Percentiles rank a stretch among this genome's conserved stretches.
Evolutionary conservation across 176 grass and related monocot species (phyloP).

Genomic region (Oryza meyeriana): DNA sequence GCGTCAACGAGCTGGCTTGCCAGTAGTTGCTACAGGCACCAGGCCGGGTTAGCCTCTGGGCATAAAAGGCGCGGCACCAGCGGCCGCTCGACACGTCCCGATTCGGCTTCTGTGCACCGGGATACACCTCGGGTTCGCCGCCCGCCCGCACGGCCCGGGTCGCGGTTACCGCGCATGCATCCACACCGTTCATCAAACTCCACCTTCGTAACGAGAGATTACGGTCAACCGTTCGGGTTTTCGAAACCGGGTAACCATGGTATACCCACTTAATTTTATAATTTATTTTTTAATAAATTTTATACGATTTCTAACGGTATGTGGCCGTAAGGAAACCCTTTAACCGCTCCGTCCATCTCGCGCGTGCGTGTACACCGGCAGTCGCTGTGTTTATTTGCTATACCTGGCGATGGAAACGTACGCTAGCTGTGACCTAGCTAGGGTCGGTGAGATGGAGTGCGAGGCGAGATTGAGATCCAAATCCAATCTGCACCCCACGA

Average conservation of each 20-base stretch:
- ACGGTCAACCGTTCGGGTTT: no score
- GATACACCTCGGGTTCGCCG: slow-evolving; percentile 31
- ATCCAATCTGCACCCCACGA: slow-evolving; percentile 49
- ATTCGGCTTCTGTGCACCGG: not conserved
- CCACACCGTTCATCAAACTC: no score
- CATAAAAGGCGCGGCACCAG: slow-evolving; percentile 19
- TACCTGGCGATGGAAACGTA: not conserved
- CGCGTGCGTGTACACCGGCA: no score
- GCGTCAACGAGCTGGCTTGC: not conserved
- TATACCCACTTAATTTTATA: no score
- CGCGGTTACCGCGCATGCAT: no score
- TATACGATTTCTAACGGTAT: no score
- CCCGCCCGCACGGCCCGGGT: not conserved
- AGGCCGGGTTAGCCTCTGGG: not conserved
- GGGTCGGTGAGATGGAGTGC: not conserved
- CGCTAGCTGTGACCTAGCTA: slow-evolving; percentile 10
- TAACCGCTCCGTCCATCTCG: no score
- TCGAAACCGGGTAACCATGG: no score
- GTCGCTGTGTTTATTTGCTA: no score
- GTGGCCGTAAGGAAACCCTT: no score
- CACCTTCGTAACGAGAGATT: no score
- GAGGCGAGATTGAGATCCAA: slow-evolving; percentile 34
- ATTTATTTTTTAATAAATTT: no score
- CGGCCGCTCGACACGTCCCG: slow-evolving; percentile 45
- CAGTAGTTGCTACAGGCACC: not conserved